Conservation (phyloP, 2,329 filamentous ascomycete species). For the Clarireedia homoeocarpa region DNA sequence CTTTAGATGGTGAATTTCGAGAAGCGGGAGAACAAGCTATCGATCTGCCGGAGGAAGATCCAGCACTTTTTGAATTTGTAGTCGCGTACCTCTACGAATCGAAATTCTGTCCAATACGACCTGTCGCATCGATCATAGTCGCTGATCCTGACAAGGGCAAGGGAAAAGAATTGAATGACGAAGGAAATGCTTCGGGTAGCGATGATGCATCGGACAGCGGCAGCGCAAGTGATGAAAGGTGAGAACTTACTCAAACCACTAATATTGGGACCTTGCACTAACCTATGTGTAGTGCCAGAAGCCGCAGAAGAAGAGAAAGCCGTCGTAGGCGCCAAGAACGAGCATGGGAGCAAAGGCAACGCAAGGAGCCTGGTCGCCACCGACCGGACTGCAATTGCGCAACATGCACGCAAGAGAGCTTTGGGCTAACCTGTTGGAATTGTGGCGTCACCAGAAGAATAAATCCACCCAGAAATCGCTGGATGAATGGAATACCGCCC, state of each 20-base stretch:
- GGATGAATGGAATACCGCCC: constrained; percentile 14
- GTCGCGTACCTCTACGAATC: constrained; percentile 44
- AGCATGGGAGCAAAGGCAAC: constrained; percentile 32
- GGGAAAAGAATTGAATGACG: constrained; percentile 34
- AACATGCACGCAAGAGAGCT: constrained; percentile 30
- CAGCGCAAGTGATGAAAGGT: constrained; percentile 32
- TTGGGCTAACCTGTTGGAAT: constrained; percentile 36
- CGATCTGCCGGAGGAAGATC: constrained; percentile 43
- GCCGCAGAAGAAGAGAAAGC: constrained; percentile 29
- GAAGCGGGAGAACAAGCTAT: constrained; percentile 40
- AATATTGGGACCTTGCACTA: background rate
- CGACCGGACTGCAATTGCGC: constrained; percentile 38
- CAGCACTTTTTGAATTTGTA: constrained; percentile 43
- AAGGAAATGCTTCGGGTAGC: constrained; percentile 18
- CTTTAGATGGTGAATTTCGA: constrained; percentile 39
- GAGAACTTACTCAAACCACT: background rate
- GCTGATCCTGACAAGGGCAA: constrained; percentile 32
- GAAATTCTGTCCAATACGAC: constrained; percentile 38
- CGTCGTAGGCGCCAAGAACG: constrained; percentile 31
- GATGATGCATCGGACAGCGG: constrained; percentile 30
- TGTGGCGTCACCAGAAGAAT: constrained; percentile 31
- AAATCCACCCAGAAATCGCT: constrained; percentile 20
- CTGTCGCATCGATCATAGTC: constrained; percentile 30
- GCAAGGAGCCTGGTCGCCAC: constrained; percentile 39
- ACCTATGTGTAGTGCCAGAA: constrained; percentile 22